Conservation (phyloP, 1,284 basidiomycete species). For the Schizophyllum commune region DNA sequence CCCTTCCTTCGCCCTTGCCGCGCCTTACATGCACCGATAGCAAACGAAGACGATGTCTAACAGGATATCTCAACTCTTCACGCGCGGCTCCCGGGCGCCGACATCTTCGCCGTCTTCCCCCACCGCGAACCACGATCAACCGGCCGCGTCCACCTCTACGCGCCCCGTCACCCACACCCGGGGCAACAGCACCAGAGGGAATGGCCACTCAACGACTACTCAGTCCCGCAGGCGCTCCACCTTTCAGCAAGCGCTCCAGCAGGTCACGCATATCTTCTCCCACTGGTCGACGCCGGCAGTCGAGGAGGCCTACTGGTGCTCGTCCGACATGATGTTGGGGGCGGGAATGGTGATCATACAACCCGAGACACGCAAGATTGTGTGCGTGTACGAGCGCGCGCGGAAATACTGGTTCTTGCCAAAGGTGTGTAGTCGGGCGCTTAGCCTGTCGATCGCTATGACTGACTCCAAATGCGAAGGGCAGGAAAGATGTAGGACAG, state of each 20-base stretch:
- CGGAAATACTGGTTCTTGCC: slow-evolving; percentile 45
- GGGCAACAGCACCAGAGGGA: too few species aligned
- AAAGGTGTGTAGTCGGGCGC: slow-evolving; percentile 21
- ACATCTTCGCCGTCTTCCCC: not conserved
- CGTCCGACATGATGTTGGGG: slow-evolving; percentile 45
- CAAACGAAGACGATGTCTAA: not conserved
- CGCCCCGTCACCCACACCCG: too few species aligned
- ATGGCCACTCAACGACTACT: too few species aligned
- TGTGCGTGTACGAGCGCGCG: slow-evolving; percentile 34
- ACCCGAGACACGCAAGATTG: slow-evolving; percentile 28
- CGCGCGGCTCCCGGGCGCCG: too few species aligned
- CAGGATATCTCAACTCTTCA: not conserved
- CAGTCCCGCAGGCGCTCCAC: not conserved
- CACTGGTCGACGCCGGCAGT: slow-evolving; percentile 22
- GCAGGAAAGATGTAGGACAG: slow-evolving; percentile 55
- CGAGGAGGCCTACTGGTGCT: slow-evolving; percentile 37
- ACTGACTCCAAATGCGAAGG: not conserved
- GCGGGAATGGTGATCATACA: slow-evolving; percentile 58
- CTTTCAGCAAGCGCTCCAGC: not conserved
- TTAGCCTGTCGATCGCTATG: not conserved
- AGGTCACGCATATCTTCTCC: slow-evolving; percentile 15
- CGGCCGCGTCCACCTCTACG: too few species aligned
- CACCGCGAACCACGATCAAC: too few species aligned
- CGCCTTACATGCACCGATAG: too few species aligned
- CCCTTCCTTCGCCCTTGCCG: too few species aligned